Evolutionary conservation across 1,139 yeast genomes (phyloP).

Genomic region (Diutina catenulata): DNA sequence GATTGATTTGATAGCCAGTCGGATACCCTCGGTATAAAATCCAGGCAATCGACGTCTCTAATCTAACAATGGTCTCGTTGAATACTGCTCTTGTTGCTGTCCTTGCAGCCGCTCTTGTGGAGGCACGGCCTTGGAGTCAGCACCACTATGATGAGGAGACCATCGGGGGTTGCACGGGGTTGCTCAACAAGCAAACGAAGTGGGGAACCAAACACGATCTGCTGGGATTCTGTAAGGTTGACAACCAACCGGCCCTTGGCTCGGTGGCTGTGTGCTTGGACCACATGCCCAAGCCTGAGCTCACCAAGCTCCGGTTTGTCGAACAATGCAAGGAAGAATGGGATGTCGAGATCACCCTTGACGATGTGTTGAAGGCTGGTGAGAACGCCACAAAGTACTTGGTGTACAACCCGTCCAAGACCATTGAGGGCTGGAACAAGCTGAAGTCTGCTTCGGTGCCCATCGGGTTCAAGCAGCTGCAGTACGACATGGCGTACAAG

Average conservation of each 20-base stretch:
- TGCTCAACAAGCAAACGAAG: slow-evolving; percentile 11
- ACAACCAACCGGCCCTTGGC: slow-evolving; percentile 25
- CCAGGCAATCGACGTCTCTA: no score
- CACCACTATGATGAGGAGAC: slow-evolving; percentile 25
- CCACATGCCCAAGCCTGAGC: slow-evolving; percentile 12
- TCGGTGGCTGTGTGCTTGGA: slow-evolving; percentile 25
- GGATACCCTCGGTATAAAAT: no score
- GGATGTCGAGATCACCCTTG: slow-evolving; percentile 16
- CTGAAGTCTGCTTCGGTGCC: neutral
- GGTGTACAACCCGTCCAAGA: slow-evolving; percentile 13
- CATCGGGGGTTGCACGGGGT: slow-evolving; percentile 46
- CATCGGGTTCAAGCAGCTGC: neutral
- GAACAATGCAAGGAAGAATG: slow-evolving; percentile 13
- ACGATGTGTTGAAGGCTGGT: slow-evolving; percentile 18
- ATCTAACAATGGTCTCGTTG: no score
- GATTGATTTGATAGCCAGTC: no score
- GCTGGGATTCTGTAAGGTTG: neutral
- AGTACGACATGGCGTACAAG: neutral
- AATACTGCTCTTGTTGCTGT: no score
- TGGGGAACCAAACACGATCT: slow-evolving; percentile 3
- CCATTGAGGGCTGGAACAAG: neutral
- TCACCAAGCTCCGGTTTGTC: slow-evolving; percentile 14
- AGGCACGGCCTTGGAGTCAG: no score
- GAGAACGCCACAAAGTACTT: slow-evolving; percentile 25
- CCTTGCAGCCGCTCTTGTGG: no score